Evolutionary conservation across 805 yeast genomes (phyloP), one percentile per base, ranked within the genome.

Genomic region (Schwanniomyces yamadae): DNA sequence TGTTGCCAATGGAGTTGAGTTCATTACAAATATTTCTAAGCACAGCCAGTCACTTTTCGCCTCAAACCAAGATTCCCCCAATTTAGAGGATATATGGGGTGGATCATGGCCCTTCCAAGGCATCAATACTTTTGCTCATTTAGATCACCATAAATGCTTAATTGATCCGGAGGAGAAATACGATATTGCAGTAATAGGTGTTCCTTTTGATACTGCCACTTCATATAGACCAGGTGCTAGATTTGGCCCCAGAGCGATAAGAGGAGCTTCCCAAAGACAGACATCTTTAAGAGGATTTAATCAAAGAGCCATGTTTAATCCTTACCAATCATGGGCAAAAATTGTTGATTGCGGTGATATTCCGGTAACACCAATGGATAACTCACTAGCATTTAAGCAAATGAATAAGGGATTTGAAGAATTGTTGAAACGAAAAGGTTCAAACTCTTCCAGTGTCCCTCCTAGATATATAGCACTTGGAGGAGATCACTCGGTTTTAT

Each of bases 201-300:
- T 83, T 1, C 95, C 95, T 0, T 86, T 85, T 48, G 95, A 85
- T 52, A 85, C 93, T 5, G 91, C 91, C 0, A 81, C 80, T 0
- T 73, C 89, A 1, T 85, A 79, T 56, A 69, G 95, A 33, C 75
- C 90, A 0, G 95, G 95, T 5, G 90, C 95, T 2, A 62, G 95
- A 36, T 85, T 85, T 59, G 95, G 95, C 2, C 95, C 91, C 3
- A 60, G 80, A 33, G 83, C 84, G 9, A 80, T 82, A 33, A 62
- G 90, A 45, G 63, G 71, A 2, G 84, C 85, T 2, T 78, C 85
- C 3, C 84, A 79, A 51, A 71, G 95, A 46, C 95, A 85, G 54
- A 76, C 78, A 3, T 57, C 80, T 2, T 55, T 78, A 36, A 65
- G 93, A 38, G 90, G 90, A 1, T 85, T 77, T 65, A 85, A 85